Percentiles rank a stretch among this genome's conserved stretches.
Evolutionary conservation across 768 basidiomycete species (phyloP).

Genomic region (Gloeopeniophorella convolvens): DNA sequence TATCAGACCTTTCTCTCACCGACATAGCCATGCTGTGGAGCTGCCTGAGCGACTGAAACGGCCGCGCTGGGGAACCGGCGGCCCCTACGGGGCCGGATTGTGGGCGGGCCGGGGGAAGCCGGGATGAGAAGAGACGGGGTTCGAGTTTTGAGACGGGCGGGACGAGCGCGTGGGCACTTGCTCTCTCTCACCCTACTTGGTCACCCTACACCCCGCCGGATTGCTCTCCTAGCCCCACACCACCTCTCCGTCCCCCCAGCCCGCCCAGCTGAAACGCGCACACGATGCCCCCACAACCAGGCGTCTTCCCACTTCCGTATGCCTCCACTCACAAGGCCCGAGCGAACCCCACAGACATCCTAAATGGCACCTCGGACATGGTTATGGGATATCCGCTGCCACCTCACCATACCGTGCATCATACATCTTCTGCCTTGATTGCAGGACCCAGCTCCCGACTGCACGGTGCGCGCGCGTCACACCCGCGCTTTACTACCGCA

Average conservation of each 20-base stretch:
- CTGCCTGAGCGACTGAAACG: too few relatives aligned
- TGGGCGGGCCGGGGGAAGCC: too few relatives aligned
- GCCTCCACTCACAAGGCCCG: conserved; percentile 41
- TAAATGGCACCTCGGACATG: conserved; percentile 27
- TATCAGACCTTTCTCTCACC: too few relatives aligned
- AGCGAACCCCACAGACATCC: conserved; percentile 21
- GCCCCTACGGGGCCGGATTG: too few relatives aligned
- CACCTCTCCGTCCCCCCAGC: not conserved
- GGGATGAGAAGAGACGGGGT: too few relatives aligned
- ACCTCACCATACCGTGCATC: conserved; percentile 34
- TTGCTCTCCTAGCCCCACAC: too few relatives aligned
- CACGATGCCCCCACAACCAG: conserved; percentile 62
- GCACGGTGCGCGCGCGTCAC: conserved; percentile 6
- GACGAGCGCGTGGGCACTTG: not conserved
- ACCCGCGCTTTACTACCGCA: not conserved
- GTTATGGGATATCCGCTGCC: conserved; percentile 32
- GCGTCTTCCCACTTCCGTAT: conserved; percentile 59
- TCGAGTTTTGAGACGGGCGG: not conserved
- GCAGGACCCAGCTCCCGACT: conserved; percentile 13
- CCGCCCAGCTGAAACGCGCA: not conserved
- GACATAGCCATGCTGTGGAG: too few relatives aligned
- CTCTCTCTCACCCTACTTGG: not conserved
- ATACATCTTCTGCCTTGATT: conserved; percentile 41
- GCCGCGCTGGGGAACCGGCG: too few relatives aligned
- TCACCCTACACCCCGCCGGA: too few relatives aligned